Base-by-base conservation (phyloP, 495 filamentous ascomycete genomes). In the Pyrenula massariospora region DNA sequence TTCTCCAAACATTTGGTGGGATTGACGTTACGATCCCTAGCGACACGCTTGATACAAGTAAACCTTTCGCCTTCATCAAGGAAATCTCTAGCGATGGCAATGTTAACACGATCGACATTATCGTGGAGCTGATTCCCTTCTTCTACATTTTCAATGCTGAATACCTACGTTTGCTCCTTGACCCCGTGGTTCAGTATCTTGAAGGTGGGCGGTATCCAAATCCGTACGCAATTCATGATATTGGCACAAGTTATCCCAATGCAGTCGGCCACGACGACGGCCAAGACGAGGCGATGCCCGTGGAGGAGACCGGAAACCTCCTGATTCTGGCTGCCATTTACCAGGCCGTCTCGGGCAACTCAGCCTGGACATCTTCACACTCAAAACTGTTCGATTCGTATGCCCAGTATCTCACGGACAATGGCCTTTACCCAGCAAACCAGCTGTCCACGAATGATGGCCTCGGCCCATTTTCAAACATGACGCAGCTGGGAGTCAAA, bases 361-460 rank as follows among this genome's bases (percentile, higher is more conserved):
- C 54, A 5, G 24, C 58, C 12, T 80, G 70, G 70, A 58, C 62
- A 10, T 51, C 57, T 10, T 59, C 68, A 25, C 72, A 79, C 57
- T 57, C 58, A 20, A 25, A 57, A 1, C 58, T 73, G 23, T 65
- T 77, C 66, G 59, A 63, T 15, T 57, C 59, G 12, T 83, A 81
- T 57, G 74, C 78, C 8, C 70, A 80, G 58, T 81, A 80, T 56
- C 69, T 83, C 5, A 66, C 76, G 15, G 63, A 70, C 2, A 74
- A 77, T 54, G 69, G 74, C 31, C 62, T 83, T 21, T 59, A 79
- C 25, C 76, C 77, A 5, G 63, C 66, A 1, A 57, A 68, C 2
- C 81, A 84, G 59, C 69, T 79, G 12, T 79, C 76, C 47, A 80
- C 77, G 2, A 79, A 81, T 58, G 81, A 82, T 60, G 74, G 74